A percentile compares a stretch with the other conserved stretches of the same genome.
Evolutionary conservation across 345 rosid genomes (phyloP).

Genomic region (Geranium rotundifolium): DNA sequence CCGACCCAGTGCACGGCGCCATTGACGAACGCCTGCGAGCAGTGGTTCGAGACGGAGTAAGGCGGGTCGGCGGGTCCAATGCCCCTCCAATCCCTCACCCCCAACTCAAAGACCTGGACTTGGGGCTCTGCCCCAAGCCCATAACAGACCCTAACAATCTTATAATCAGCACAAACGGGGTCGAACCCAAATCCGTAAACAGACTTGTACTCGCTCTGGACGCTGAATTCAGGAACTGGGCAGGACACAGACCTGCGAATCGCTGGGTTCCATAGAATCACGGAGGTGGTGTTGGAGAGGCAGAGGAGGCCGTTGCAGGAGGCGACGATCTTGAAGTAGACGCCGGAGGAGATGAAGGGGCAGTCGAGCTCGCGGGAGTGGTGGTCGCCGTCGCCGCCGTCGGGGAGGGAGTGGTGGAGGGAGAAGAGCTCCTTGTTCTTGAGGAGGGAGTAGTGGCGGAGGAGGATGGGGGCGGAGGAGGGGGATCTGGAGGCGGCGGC

Average conservation of each 20-base stretch:
- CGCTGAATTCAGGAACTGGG: slow-evolving; percentile 1
- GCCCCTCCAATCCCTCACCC: slow-evolving; percentile 18
- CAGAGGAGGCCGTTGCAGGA: slow-evolving; percentile 12
- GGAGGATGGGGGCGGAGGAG: slow-evolving; percentile 3
- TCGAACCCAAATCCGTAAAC: slow-evolving; percentile 20
- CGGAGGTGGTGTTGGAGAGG: slow-evolving; percentile 3
- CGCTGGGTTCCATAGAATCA: slow-evolving; percentile 15
- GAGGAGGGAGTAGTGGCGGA: slow-evolving; percentile 10
- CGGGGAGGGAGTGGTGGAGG: slow-evolving; percentile 3
- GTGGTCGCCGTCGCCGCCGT: not conserved
- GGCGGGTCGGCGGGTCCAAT: slow-evolving; percentile 9
- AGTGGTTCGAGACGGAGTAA: slow-evolving; percentile 12
- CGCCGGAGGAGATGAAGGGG: slow-evolving; percentile 7
- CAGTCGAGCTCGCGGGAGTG: slow-evolving; percentile 6
- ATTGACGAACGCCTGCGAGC: slow-evolving; percentile 13
- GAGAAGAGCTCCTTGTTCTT: slow-evolving; percentile 4
- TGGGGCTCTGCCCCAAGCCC: slow-evolving; percentile 1
- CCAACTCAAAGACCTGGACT: slow-evolving; percentile 20
- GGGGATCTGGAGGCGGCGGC: not conserved
- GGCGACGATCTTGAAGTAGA: slow-evolving; percentile 4
- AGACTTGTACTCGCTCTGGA: not conserved
- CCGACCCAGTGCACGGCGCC: slow-evolving; percentile 36
- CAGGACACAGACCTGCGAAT: slow-evolving; percentile 2
- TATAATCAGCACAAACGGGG: slow-evolving; percentile 10
- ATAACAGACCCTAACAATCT: slow-evolving; percentile 23